phyloP scores from a whole-genome alignment of 805 yeast species.

The Nakazawaea peltata region DNA sequence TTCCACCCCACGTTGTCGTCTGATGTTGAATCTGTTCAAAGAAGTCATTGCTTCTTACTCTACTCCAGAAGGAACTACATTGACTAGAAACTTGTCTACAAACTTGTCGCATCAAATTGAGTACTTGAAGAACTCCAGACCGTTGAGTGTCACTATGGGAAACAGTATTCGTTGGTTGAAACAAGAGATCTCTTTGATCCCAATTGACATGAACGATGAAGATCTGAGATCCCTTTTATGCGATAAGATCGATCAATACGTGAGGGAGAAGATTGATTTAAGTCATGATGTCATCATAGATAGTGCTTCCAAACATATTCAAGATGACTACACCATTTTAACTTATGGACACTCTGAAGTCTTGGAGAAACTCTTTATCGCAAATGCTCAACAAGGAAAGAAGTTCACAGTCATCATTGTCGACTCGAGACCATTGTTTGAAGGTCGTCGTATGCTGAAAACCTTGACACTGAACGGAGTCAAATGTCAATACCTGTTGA shows the following conservation, averaged over 20 bases:
- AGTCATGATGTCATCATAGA: conserved; percentile 80
- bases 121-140: conserved; percentile 82
- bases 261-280: conserved; percentile 76
- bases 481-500: conserved; percentile 68
- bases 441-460: conserved; percentile 74
- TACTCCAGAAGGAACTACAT: conserved; percentile 79
- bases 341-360: conserved; percentile 89
- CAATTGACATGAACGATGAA: conserved; percentile 60
- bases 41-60: conserved; percentile 69
- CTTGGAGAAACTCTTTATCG: conserved; percentile 61
- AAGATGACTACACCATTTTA: conserved; percentile 68
- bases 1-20: conserved; percentile 74
- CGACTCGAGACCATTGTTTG: conserved; percentile 91
- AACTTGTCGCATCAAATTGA: conserved; percentile 91
- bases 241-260: conserved; percentile 69
- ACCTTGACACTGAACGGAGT: conserved; percentile 56
- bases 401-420: conserved; percentile 75
- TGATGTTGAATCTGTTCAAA: conserved; percentile 81
- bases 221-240: conserved; percentile 60
- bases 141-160: conserved; percentile 91
- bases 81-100: conserved; percentile 81
- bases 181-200: conserved; percentile 80
- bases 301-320: conserved; percentile 69
- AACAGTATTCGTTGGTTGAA: conserved; percentile 96
- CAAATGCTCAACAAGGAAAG: conserved; percentile 58